phyloP scores from a whole-genome alignment of 2,329 filamentous ascomycete species.

The Monosporascus cannonballus region DNA sequence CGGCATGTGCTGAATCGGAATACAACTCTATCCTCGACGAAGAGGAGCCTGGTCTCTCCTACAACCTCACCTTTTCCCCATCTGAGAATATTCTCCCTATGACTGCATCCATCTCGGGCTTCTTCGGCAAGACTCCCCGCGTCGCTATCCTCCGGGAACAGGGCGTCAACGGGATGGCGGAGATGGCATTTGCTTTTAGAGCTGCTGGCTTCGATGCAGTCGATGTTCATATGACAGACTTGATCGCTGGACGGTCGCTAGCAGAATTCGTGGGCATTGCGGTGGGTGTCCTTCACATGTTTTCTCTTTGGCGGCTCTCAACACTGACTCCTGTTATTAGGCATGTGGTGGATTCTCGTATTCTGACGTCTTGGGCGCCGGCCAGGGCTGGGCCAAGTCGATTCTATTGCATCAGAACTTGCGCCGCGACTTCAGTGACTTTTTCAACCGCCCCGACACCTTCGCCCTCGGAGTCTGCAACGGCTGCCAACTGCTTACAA shows the following conservation, averaged over 20 bases:
- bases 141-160: conserved; percentile 94
- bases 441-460: conserved; percentile 84
- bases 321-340: too few species aligned
- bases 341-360: conserved; percentile 96
- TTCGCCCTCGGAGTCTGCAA: conserved; percentile 96
- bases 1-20: conserved; percentile 78
- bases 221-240: conserved; percentile 95
- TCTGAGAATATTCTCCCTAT: conserved; percentile 55
- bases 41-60: conserved; percentile 75
- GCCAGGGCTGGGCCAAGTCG: conserved; percentile 91
- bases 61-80: conserved; percentile 75
- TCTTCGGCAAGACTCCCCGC: conserved; percentile 50
- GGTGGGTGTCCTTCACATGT: conserved; percentile 24
- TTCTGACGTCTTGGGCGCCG: conserved; percentile 81
- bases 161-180: conserved; percentile 91
- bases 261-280: conserved; percentile 81
- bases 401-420: conserved; percentile 77
- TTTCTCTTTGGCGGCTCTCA: too few species aligned
- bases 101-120: conserved; percentile 14
- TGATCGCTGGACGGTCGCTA: conserved; percentile 73
- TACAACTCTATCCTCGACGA: conserved; percentile 69
- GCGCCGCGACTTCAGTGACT: conserved; percentile 70
- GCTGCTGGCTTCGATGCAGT: conserved; percentile 85
- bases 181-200: conserved; percentile 96
- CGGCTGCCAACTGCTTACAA: conserved; percentile 89